Evolutionary conservation across 2,329 filamentous ascomycete species (phyloP), one percentile per base, ranked within the genome.

Genomic region (Elsinoe fawcettii): DNA sequence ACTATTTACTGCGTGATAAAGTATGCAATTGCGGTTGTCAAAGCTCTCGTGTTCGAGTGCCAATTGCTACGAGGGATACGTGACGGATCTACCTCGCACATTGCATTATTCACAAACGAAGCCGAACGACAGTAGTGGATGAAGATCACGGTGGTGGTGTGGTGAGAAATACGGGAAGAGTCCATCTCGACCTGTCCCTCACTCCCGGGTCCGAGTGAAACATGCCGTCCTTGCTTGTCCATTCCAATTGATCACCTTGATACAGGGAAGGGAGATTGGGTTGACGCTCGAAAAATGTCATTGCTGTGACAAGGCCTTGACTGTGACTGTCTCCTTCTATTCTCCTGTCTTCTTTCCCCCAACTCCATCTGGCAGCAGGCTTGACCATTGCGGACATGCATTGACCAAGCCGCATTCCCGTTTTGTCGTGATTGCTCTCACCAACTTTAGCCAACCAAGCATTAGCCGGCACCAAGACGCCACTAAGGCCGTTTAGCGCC

Each of bases 391-490:
- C 25, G 46, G 25, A 51, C n/a, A 25, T 46, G 41, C 41, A 46
- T 25, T 23, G 41, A 46, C 41, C 41, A 32, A 51, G 49, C 25
- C 49, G 49, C 34, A 39, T 53, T 36, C 49, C 49, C 30, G 30
- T 53, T 53, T 39, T n/a, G 34, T 30, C 49, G 49, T 53, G 49
- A 51, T 51, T 51, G n/a, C 25, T 46, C 41, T 46, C 41, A 46
- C 41, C 41, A 25, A 36, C 20, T 18, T 18, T 30, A 20, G 44
- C 49, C 49, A 37, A 53, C 30, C 49, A 53, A 53, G 49, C 49
- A 44, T 44, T 44, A 44, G 18, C 22, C 41, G 41, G 41, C 41
- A 53, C 49, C 49, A 39, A 53, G 49, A 39, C 20, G 49, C 25
- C 49, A 34, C 49, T 53, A 53, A 53, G 8, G 49, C 30, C 49